Base-by-base conservation (phyloP, 1,139 yeast species). In the Saccharomyces hybrid region DNA sequence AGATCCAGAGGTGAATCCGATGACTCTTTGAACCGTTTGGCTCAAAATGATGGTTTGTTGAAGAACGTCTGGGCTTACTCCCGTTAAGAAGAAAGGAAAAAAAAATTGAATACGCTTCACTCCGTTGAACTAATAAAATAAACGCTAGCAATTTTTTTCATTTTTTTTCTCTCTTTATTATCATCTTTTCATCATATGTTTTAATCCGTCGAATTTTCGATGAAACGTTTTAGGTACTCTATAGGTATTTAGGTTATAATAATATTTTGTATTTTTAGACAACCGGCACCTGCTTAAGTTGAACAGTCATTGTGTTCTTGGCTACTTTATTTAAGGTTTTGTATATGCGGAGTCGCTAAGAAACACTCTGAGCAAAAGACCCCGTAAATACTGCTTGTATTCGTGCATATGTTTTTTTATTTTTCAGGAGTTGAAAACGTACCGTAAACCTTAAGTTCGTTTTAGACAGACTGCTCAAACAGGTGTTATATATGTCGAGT, bases 41-140 rank as follows among this genome's bases (percentile, higher is more conserved):
- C 98, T 72, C 98, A 95, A 83, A 88, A 85, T 76, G 99, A 93
- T 77, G 99, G 98, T 81, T 83, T 93, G 77, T 83, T 93, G 79
- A 88, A 88, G 84, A 90, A 90, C 83, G 98, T 91, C 83, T 91
- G 96, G 96, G 81, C 95, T 75, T 91, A 90, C 95, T 87, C 96
- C 82, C 96, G 96, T 86, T 90, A 90, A 85, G 76, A 52, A 11
- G 8, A 34, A 34, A 38, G 44, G 44, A 16, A 38, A 11, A 16
- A 13, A 20, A 5, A 16, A 38, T 38, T 38, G 5, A 13, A 38
- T 13, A 32, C n/a, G 23, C 25, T 38, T 5, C 44, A 20, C 8
- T 9, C 11, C 25, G 44, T 38, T 38, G 5, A 11, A 38, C 25
- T 38, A 38, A 38, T 38, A 38, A 11, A 11, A 38, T 38, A 16